Conservation (phyloP, 2,329 filamentous ascomycete genomes). For the Cladosporium sp. region DNA sequence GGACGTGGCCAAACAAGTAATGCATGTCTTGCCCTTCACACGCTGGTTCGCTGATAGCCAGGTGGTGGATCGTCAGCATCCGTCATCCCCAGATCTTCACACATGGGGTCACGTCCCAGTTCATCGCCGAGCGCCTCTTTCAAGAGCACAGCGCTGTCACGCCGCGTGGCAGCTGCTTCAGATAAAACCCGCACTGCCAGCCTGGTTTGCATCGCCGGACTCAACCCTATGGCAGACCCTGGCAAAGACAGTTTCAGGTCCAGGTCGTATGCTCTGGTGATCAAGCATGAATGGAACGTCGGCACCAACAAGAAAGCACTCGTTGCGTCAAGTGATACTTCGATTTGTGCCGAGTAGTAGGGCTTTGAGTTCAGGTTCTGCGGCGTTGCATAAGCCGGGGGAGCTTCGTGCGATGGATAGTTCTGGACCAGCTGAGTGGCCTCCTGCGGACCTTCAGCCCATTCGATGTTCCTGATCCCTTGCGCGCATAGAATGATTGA, state of each 20-base stretch:
- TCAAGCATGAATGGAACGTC: constrained; percentile 1
- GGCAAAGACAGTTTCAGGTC: background rate
- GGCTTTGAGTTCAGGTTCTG: background rate
- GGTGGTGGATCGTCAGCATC: background rate
- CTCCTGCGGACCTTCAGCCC: background rate
- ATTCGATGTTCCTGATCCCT: background rate
- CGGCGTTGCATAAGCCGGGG: background rate
- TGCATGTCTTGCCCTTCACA: no score
- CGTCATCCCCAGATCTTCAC: background rate
- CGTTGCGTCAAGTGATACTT: background rate
- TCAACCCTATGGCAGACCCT: background rate
- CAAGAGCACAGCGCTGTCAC: background rate
- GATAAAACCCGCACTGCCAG: background rate
- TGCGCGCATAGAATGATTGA: background rate
- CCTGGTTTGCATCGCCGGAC: background rate
- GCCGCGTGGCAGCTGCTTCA: background rate
- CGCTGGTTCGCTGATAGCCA: background rate
- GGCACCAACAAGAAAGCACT: background rate
- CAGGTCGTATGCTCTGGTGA: background rate
- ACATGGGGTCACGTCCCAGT: background rate
- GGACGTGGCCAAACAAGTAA: no score
- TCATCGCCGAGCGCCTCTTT: background rate
- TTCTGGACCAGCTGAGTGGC: background rate
- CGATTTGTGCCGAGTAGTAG: background rate
- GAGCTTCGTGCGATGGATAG: background rate